Base-by-base conservation (phyloP, 2,329 filamentous ascomycete species). In the Myriangium duriaei region DNA sequence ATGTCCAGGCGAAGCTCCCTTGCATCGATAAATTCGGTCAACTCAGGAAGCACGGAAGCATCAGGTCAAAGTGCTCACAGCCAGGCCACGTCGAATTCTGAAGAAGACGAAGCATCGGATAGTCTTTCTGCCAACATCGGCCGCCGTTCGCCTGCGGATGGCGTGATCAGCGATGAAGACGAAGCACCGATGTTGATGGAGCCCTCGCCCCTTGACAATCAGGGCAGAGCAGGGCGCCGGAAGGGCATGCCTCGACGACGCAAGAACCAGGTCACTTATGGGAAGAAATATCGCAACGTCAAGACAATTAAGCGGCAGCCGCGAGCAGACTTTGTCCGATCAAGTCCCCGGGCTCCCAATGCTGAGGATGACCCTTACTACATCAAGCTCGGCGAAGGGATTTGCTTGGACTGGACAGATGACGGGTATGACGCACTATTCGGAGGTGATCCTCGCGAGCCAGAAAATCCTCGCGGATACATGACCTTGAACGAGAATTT, bases 371-470 rank as follows among this genome's bases (percentile, higher is more conserved):
- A 51, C 35, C 47, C 49, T 4, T 57, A 54, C 45, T 59, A 54
- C 46, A 71, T 96, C 47, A 75, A 81, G 24, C 71, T 88, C 16
- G 80, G 82, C 35, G 91, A 98, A 58, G 83, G 75, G 15, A 76
- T 98, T 33, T 67, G 96, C 4, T 72, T 95, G 9, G 87, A 96
- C 49, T 98, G 88, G 87, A 73, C 67, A 30, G 64, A 75, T 5
- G 68, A 79, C 5, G 77, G 76, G 4, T 81, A 74, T 54, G 76
- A 88, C 12, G 65, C 65, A 11, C 65, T 94, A 14, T 96, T 94
- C 33, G 61, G 62, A 12, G 57, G 57, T 46, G 45, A 50, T 39
- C 45, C 48, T 19, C 53, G 62, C 9, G 56, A 64, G 3, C 55
- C 62, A 5, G 60, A 70, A 30, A 63, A 69, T 6, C 54, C 70